Evolutionary conservation across 2,329 filamentous ascomycete species (phyloP), one percentile per base, ranked within the genome.

Genomic region (Cryphonectria japonica): DNA sequence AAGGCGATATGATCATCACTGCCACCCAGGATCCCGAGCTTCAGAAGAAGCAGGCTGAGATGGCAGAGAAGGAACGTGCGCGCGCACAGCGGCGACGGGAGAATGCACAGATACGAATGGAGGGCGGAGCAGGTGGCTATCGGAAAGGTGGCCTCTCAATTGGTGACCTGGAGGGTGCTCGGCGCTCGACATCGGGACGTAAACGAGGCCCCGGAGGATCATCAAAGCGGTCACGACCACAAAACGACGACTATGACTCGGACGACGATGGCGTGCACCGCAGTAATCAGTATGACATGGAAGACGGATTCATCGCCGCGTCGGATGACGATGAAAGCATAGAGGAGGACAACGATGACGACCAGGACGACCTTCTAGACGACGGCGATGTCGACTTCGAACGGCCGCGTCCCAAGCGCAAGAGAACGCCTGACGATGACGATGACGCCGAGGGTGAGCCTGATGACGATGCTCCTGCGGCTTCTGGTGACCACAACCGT

Each of bases 221-320:
- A 32, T 60, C 67, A 41, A 73, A 69, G 67, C 69, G 69, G 32
- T 60, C 50, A 11, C 87, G 86, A 73, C 84, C 85, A 76, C 84
- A 85, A 43, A 84, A 85, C 54, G 83, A 85, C 71, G 92, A 93
- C 75, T 92, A 93, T 72, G 92, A 95, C 76, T 93, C 93, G 11
- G 93, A 94, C 76, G 92, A 93, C 75, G 92, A 93, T 71, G 88
- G 89, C 43, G 84, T 83, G 62, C 86, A 86, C 43, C 87, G 88
- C 67, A 87, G 91, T 72, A 91, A 95, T 74, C 91, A 93, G 75
- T 95, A 95, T 78, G 92, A 95, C 73, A 86, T 91, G 78, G 92
- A 92, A 46, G 93, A 95, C 77, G 93, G 91, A 70, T 95, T 95
- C 78, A 87, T 95, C 69, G 93, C 91, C 3, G 85, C 85, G n/a